phyloP scores from a whole-genome alignment of 1,284 basidiomycete genomes.

The Peniophora sp. region DNA sequence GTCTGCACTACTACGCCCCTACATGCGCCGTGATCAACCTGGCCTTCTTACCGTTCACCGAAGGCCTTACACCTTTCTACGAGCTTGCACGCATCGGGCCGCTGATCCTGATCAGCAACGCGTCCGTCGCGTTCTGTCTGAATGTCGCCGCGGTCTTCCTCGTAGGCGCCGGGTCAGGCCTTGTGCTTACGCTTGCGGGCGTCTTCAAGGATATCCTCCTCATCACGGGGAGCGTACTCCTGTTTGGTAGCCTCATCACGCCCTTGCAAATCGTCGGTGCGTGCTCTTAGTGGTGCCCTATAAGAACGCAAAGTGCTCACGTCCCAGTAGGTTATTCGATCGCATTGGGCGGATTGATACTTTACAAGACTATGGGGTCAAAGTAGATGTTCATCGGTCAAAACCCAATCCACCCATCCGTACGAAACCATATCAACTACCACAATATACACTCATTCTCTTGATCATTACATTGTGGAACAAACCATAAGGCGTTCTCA shows the following conservation, averaged over 20 bases:
- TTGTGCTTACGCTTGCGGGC: conserved; percentile 90
- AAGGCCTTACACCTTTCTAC: conserved; percentile 85
- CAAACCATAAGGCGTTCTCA: too few species aligned
- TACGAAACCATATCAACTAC: too few species aligned
- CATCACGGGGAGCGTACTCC: conserved; percentile 80
- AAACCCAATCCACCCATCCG: too few species aligned
- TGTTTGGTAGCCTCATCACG: conserved; percentile 77
- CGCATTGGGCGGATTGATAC: conserved; percentile 71
- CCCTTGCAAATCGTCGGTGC: conserved; percentile 81
- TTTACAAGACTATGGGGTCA: conserved; percentile 72
- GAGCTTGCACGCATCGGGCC: conserved; percentile 67
- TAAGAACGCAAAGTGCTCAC: neutral
- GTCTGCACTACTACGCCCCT: conserved; percentile 92
- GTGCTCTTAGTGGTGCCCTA: conserved; percentile 16
- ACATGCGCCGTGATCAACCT: conserved; percentile 91
- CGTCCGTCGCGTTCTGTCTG: conserved; percentile 81
- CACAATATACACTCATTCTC: too few species aligned
- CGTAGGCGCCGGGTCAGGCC: conserved; percentile 80
- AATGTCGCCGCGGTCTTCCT: conserved; percentile 95
- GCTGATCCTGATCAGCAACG: conserved; percentile 76
- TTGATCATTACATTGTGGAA: too few species aligned
- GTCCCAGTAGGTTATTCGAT: conserved; percentile 60
- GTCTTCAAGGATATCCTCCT: conserved; percentile 98
- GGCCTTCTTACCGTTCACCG: conserved; percentile 77
- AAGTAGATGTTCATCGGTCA: too few species aligned